phyloP scores from a whole-genome alignment of 768 basidiomycete species.

The Tylopilus felleus region DNA sequence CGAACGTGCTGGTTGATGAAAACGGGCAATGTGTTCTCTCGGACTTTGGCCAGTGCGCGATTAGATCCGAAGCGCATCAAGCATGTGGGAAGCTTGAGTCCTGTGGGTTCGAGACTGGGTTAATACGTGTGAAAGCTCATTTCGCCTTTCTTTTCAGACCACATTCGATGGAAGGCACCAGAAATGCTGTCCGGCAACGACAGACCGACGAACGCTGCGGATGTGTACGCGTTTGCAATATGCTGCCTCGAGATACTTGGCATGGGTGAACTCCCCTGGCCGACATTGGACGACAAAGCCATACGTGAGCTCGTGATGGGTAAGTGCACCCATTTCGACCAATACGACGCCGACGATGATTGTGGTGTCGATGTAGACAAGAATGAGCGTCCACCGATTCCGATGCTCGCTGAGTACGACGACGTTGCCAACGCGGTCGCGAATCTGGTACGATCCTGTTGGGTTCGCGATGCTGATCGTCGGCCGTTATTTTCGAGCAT shows the following conservation, averaged over 20 bases:
- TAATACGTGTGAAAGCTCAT: neutral
- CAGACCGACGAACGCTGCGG: constrained; percentile 50
- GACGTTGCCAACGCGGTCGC: constrained; percentile 33
- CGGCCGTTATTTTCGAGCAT: constrained; percentile 54
- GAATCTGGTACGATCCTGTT: constrained; percentile 51
- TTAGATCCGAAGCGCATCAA: constrained; percentile 67
- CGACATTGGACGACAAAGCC: constrained; percentile 44
- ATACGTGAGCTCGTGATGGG: constrained; percentile 52
- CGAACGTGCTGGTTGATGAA: constrained; percentile 76
- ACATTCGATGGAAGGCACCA: constrained; percentile 69
- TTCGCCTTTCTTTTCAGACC: constrained; percentile 43
- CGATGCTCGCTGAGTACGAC: constrained; percentile 32
- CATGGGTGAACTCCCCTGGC: constrained; percentile 62
- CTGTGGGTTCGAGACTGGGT: constrained; percentile 29
- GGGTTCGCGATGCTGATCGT: constrained; percentile 49
- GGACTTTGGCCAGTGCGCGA: constrained; percentile 81
- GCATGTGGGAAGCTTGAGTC: constrained; percentile 50
- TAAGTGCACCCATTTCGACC: constrained; percentile 25
- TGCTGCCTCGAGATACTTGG: constrained; percentile 61
- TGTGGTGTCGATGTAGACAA: constrained; percentile 36
- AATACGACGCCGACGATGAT: constrained; percentile 17
- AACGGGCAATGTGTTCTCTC: constrained; percentile 65
- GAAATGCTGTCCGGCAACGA: constrained; percentile 54
- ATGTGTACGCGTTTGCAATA: constrained; percentile 70
- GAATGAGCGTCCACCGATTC: constrained; percentile 50